A percentile compares a stretch with the other conserved stretches of the same genome.
These are phyloP conservation scores for Sonneratia caseolaris DNA, from an alignment of 345 rosid genomes.

Conservation along the genomic window DNA sequence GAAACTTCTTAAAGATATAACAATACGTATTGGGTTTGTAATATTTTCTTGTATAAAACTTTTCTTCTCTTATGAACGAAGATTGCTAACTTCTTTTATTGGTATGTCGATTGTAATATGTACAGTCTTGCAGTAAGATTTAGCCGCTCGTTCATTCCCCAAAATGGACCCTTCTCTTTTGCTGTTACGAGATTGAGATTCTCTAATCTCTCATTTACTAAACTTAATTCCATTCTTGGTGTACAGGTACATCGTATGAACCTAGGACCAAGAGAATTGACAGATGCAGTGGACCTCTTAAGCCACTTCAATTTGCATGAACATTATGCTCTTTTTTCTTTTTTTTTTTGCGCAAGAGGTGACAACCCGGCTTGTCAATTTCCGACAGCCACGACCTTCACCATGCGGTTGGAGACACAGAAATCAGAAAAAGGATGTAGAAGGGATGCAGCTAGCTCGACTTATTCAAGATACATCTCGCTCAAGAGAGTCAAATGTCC, in stretches of 20 bases:
- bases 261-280: conserved; percentile 67
- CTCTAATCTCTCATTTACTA: neutral
- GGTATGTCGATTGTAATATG: neutral
- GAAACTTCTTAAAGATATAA: neutral
- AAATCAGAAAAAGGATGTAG: conserved; percentile 65
- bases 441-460: conserved; percentile 83
- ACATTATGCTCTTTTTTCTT: conserved; percentile 63
- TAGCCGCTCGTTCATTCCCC: neutral
- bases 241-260: neutral
- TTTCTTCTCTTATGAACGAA: neutral
- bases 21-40: neutral
- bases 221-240: neutral
- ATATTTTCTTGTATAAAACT: neutral
- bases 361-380: conserved; percentile 58
- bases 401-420: conserved; percentile 69
- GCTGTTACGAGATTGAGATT: neutral
- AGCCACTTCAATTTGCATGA: conserved; percentile 59
- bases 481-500: conserved; percentile 33
- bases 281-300: conserved; percentile 81
- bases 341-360: conserved; percentile 52
- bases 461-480: conserved; percentile 39
- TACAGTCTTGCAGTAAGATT: neutral
- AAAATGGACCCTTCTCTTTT: neutral
- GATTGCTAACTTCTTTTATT: neutral
- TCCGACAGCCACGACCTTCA: conserved; percentile 71